A percentile compares a stretch with the other conserved stretches of the same genome.
Evolutionary conservation across 306 rosid species (phyloP).

Genomic region (Prinsepia uniflora): DNA sequence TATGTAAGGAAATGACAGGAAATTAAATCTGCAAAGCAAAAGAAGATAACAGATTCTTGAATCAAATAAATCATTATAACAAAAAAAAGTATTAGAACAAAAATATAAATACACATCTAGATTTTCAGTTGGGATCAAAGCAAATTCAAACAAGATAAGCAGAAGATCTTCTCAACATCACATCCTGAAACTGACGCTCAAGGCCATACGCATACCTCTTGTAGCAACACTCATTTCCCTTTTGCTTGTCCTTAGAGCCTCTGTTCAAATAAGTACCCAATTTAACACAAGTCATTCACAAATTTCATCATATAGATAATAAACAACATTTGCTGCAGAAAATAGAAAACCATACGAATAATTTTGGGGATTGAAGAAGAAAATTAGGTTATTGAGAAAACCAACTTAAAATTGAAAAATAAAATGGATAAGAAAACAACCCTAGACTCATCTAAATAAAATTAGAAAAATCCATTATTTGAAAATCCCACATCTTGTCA

Average conservation of each 20-base stretch:
- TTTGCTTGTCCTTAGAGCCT: constrained; percentile 88
- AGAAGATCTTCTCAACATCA: neutral
- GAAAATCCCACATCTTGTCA: neutral
- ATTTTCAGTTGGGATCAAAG: neutral
- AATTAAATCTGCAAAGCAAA: neutral
- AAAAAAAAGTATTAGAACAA: neutral
- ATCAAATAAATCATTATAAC: neutral
- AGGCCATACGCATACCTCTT: constrained; percentile 50
- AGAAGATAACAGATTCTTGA: neutral
- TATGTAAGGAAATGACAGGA: neutral
- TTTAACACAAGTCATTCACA: neutral
- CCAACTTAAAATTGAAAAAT: neutral
- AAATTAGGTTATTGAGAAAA: neutral
- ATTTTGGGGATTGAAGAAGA: neutral
- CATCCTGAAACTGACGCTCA: too few relatives aligned
- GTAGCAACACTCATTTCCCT: constrained; percentile 94
- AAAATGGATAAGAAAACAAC: neutral
- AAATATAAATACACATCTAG: neutral
- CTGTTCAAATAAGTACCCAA: constrained; percentile 40
- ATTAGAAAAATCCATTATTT: neutral
- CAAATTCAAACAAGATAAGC: neutral
- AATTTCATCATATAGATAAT: neutral
- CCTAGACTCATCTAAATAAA: neutral
- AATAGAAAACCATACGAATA: neutral
- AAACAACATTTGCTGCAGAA: neutral